Base-by-base conservation (phyloP, 2,329 filamentous ascomycete genomes). In the Tolypocladium endophyticum region DNA sequence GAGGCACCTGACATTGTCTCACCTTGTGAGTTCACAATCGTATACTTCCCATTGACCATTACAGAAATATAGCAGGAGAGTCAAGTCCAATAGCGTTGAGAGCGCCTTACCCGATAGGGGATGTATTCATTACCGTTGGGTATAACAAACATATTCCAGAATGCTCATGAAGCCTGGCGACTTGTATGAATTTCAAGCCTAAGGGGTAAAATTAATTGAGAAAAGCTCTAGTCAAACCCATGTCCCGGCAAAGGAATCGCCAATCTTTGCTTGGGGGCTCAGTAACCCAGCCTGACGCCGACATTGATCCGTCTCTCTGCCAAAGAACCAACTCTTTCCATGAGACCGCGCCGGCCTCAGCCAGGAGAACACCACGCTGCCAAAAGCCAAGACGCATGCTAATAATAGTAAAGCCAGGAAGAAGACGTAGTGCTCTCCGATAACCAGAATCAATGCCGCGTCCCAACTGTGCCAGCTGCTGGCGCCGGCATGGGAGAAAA, bases 381-480 rank as follows among this genome's bases (percentile, higher is more conserved):
- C 25, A 20, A 28, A 28, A 0, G n/a, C 36, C 35, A 28, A 4
- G 6, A 25, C 5, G 7, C 2, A 25, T 16, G 4, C 23, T 7
- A 43, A 8, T 6, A 39, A 20, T 18, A 56, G 20, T 16, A 56
- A 28, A 7, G 54, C 23, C 35, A 25, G 23, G 36, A 43, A 56
- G 25, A 56, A 12, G 16, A 30, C 1, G n/a, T 56, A 56, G 36
- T 56, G 36, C 36, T 41, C 18, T 20, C 54, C 54, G 25, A 56
- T 56, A n/a, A 33, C 9, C 14, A 56, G 23, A 12, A 56, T 56
- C 6, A 25, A 14, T 7, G 54, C 54, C 33, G 36, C 54, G 25
- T 56, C 54, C 54, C 54, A 56, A 47, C 66, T 63, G 58, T 68
- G 66, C 65, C 66, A 68, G 57, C 65, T 68, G 60, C 65, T 67